Conservation (phyloP, 257 asterid genomes). For the Solanum microdontum region DNA sequence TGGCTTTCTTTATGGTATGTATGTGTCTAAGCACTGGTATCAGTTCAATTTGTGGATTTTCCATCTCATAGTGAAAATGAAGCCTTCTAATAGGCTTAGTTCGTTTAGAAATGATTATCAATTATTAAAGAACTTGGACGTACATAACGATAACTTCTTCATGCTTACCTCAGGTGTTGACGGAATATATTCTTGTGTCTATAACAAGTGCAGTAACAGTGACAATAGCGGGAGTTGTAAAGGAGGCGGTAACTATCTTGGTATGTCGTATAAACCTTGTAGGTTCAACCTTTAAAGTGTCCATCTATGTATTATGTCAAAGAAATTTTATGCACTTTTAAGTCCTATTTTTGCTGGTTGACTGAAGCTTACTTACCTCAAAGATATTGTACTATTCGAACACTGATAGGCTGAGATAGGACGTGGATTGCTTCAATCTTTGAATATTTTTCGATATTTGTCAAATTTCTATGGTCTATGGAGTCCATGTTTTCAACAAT, state of each 20-base stretch:
- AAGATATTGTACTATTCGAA: neutral
- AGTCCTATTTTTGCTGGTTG: neutral
- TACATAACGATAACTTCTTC: neutral
- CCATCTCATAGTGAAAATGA: neutral
- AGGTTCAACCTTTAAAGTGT: neutral
- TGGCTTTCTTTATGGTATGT: conserved; percentile 94
- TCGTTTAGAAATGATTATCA: neutral
- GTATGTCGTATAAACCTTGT: conserved; percentile 21
- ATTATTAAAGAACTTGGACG: neutral
- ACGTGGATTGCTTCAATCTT: neutral
- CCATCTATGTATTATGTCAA: neutral
- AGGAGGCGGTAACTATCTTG: conserved; percentile 95
- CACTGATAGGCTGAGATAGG: neutral
- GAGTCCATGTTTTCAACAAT: neutral
- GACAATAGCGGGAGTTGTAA: conserved; percentile 98
- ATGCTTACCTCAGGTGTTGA: conserved; percentile 54
- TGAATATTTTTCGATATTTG: neutral
- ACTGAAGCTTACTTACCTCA: neutral
- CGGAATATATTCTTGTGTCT: conserved; percentile 85
- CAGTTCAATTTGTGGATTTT: neutral
- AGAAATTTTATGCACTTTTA: neutral
- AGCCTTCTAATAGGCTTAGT: neutral
- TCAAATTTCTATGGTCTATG: neutral
- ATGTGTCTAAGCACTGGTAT: neutral
- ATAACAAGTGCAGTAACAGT: conserved; percentile 97